Percentiles rank a stretch among this genome's conserved stretches.
Evolutionary conservation across 163 green algal genomes (phyloP).

Genomic region (Smithsoniella earleae): DNA sequence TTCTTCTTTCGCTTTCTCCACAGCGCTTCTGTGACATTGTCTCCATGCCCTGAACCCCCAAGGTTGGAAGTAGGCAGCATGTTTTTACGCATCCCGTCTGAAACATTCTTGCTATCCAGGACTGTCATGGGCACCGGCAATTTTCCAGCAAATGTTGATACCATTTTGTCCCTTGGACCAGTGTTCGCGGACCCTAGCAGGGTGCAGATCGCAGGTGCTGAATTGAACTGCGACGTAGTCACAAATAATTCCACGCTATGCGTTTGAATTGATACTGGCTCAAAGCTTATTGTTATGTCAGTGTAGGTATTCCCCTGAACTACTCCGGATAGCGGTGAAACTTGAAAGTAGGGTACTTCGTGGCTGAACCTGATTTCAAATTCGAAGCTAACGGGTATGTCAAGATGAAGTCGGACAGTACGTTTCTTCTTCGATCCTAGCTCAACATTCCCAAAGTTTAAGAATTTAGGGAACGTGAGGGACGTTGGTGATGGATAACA

Average conservation of each 20-base stretch:
- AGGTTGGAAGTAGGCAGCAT: not conserved
- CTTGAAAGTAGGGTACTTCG: not conserved
- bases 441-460: slow-evolving; percentile 7
- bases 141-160: not conserved
- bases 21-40: not conserved
- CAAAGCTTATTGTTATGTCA: not conserved
- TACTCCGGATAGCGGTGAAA: not conserved
- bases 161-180: not conserved
- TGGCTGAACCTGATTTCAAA: not conserved
- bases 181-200: not conserved
- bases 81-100: not conserved
- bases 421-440: not conserved
- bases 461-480: not conserved
- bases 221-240: not conserved
- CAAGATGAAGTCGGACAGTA: not conserved
- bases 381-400: not conserved
- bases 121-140: not conserved
- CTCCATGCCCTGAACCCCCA: not conserved
- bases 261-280: not conserved
- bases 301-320: not conserved
- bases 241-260: not conserved
- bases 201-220: not conserved
- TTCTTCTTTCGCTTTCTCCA: not conserved
- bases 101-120: not conserved
- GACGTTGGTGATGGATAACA: not conserved